Base-by-base conservation (phyloP, 331 rosid species). In the Arachis monticola region DNA sequence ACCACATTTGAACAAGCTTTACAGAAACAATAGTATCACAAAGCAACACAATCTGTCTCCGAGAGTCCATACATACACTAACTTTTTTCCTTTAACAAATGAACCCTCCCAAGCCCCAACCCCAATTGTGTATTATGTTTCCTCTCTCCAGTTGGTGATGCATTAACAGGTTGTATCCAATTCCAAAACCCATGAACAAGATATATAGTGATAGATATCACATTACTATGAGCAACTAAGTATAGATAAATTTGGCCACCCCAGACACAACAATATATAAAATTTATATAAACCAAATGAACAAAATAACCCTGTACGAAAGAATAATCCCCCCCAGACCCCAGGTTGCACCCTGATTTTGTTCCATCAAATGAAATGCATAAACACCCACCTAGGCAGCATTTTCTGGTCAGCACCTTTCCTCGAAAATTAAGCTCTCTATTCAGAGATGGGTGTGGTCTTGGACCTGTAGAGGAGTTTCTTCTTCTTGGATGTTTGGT, bases 401-500 rank as follows among this genome's bases (percentile, higher is more conserved):
- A 38, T 38, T 38, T 38, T 38, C 41, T 38, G 22, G 31, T 46
- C 51, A 59, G 45, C 70, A 60, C 52, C 52, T 58, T 77, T 60
- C 45, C 46, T 35, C 30, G 32, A 64, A 46, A 50, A 27, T 57
- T 3, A 10, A 3, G 12, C 12, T 60, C 46, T 55, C 42, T 11
- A 88, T 22, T 92, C 88, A 2, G 86, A 74, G 51, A 64, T 60
- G 72, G 88, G 67, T 67, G 79, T 90, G 90, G 81, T 81, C 89
- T 90, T 93, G 83, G 78, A 87, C 88, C 98, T 84, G 85, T 88
- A 93, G 12, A 93, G 88, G 63, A 93, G 91, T 79, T 87, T 88
- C 93, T 93, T 93, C 91, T 90, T 93, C 88, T 90, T 93, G 32
- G 92, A 90, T 80, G 88, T 85, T 81, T 81, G 98, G 85, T 90